Conservation (phyloP, 371 early-diverging fungal species). For the Mortierella sp. region DNA sequence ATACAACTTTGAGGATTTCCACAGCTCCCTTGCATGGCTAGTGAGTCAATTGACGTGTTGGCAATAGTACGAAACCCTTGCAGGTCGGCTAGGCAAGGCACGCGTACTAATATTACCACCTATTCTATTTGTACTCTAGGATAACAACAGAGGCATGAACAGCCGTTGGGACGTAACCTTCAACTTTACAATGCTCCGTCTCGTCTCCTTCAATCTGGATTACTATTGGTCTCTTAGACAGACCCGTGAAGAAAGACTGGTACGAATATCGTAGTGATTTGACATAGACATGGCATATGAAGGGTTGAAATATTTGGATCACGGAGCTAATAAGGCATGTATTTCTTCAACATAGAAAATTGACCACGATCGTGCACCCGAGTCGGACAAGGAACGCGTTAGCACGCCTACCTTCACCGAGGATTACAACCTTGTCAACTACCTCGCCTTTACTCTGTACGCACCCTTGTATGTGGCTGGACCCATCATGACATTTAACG, state of each 20-base stretch:
- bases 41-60: constrained; percentile 56
- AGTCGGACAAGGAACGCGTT: constrained; percentile 77
- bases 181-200: constrained; percentile 91
- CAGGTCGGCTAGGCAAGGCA: too few relatives aligned
- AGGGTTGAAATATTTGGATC: not conserved
- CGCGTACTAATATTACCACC: not conserved
- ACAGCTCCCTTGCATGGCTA: constrained; percentile 75
- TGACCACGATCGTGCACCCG: constrained; percentile 53
- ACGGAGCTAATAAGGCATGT: not conserved
- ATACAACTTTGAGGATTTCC: constrained; percentile 75
- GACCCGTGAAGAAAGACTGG: constrained; percentile 31
- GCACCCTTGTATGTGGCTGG: constrained; percentile 95
- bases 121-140: constrained; percentile 50
- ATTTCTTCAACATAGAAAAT: constrained; percentile 56
- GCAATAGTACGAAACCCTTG: not conserved
- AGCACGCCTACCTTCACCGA: constrained; percentile 62
- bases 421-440: constrained; percentile 85
- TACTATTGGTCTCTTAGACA: constrained; percentile 83
- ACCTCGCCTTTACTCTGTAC: constrained; percentile 87
- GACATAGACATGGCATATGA: not conserved
- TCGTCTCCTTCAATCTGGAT: constrained; percentile 94
- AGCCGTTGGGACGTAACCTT: constrained; percentile 92
- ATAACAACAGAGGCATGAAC: constrained; percentile 73
- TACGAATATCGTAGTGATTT: not conserved
- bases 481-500: constrained; percentile 95